These are phyloP conservation scores for Dactylellina parvicollis DNA, from an alignment of 2,329 filamentous ascomycete species.

Conservation along the genomic window DNA sequence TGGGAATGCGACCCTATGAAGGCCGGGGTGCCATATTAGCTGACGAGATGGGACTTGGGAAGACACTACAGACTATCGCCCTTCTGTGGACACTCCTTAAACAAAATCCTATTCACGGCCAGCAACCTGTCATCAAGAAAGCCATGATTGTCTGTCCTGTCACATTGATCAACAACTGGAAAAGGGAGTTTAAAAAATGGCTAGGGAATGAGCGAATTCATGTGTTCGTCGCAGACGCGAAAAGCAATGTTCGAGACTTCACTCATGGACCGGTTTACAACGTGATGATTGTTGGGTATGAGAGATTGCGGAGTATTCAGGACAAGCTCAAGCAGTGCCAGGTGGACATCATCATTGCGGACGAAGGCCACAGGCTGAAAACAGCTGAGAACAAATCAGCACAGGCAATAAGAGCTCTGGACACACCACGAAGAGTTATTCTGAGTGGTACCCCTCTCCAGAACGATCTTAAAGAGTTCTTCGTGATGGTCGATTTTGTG, in stretches of 20 bases:
- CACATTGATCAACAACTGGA: slow-evolving; percentile 77
- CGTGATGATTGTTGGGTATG: slow-evolving; percentile 78
- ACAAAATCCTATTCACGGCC: slow-evolving; percentile 73
- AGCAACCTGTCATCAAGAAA: slow-evolving; percentile 72
- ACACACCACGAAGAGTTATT: slow-evolving; percentile 71
- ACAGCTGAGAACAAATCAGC: slow-evolving; percentile 75
- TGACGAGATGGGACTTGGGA: slow-evolving; percentile 80
- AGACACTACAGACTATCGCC: slow-evolving; percentile 77
- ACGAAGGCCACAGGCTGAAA: slow-evolving; percentile 74
- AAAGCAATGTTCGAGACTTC: slow-evolving; percentile 73
- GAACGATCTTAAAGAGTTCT: slow-evolving; percentile 75
- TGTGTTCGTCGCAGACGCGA: slow-evolving; percentile 72
- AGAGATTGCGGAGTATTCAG: slow-evolving; percentile 68
- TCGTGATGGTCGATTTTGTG: slow-evolving; percentile 74
- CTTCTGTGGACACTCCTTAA: slow-evolving; percentile 77
- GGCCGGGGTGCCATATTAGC: slow-evolving; percentile 77
- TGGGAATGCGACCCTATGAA: slow-evolving; percentile 74
- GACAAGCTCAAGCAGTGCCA: slow-evolving; percentile 72
- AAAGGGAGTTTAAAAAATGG: slow-evolving; percentile 78
- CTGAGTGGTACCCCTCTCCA: slow-evolving; percentile 75
- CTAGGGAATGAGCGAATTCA: slow-evolving; percentile 75
- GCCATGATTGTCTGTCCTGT: slow-evolving; percentile 78
- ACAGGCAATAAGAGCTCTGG: slow-evolving; percentile 72
- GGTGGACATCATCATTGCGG: slow-evolving; percentile 76
- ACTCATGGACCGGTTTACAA: slow-evolving; percentile 74